These are phyloP conservation scores for Davidsoniella eucalypti DNA, from an alignment of 2,329 filamentous ascomycete species.

Conservation along the genomic window DNA sequence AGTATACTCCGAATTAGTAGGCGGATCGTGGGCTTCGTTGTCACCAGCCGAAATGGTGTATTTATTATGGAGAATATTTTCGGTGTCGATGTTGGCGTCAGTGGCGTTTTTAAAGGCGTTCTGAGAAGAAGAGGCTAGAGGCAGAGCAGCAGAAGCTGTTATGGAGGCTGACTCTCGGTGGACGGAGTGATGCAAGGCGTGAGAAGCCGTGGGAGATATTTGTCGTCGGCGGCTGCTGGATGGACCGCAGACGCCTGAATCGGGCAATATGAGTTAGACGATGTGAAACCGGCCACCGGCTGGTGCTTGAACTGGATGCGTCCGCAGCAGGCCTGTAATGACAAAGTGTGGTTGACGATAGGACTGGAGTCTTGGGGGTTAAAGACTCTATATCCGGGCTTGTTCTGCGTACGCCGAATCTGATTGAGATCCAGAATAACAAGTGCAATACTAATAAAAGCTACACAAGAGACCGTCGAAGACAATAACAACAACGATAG, in stretches of 20 bases:
- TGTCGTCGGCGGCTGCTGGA: slow-evolving; percentile 27
- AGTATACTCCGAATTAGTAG: not conserved
- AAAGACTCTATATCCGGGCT: too few relatives aligned
- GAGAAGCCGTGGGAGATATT: slow-evolving; percentile 32
- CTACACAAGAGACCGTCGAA: slow-evolving; percentile 6
- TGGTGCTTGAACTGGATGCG: not conserved
- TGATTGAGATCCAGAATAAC: too few relatives aligned
- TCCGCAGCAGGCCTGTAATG: too few relatives aligned
- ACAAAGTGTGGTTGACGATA: too few relatives aligned
- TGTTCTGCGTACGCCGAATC: too few relatives aligned
- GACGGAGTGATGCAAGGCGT: slow-evolving; percentile 17
- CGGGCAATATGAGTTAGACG: not conserved
- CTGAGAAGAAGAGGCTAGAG: not conserved
- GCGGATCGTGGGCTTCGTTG: not conserved
- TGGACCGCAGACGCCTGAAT: slow-evolving; percentile 20
- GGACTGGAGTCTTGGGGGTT: too few relatives aligned
- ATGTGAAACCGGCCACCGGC: slow-evolving; percentile 1
- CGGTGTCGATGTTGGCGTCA: not conserved
- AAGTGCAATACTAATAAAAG: not conserved
- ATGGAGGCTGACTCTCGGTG: slow-evolving; percentile 9
- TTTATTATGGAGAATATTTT: not conserved
- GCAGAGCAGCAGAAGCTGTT: slow-evolving; percentile 9
- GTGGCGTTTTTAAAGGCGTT: not conserved
- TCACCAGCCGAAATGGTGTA: not conserved
- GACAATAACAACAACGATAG: slow-evolving; percentile 11